Evolutionary conservation across 257 asterid genomes (phyloP), one percentile per base, ranked within the genome.

Genomic region (Nicotiana tomentosiformis): DNA sequence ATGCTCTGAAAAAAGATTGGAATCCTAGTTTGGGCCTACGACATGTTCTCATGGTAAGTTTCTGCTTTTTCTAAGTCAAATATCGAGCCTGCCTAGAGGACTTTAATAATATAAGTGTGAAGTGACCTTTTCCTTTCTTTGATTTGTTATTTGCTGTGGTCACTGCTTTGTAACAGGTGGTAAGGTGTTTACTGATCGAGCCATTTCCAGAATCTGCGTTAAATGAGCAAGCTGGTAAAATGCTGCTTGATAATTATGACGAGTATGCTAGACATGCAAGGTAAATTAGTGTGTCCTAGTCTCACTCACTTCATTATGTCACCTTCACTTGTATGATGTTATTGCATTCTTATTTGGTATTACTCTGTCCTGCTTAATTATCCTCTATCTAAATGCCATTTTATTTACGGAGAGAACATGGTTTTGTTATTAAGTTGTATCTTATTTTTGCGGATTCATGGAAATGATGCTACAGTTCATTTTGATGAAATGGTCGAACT

Each of bases 131-230:
- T 37, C 26, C 39, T 37, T 29, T 5, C 23, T 67, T 72, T 77
- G 29, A 33, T 80, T 15, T 49, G 68, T 79, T 66, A 17, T 33
- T 77, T 16, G 49, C 7, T 66, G 6, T 67, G 76, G 72, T 80
- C 70, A 30, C 76, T n/a, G 46, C 30, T 55, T 33, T 62, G 78
- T 57, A 80, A 87, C 87, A 96, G 98, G 99, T 96, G 86, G 92
- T 96, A 81, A 92, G 99, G 90, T 96, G 98, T 88, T 90, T 96
- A 87, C 83, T 96, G 85, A 94, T 96, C 60, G 99, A 96, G 84
- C 98, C 99, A 81, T 96, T 96, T 90, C 98, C 99, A 8, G 98
- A 96, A 89, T 96, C 99, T 30, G 98, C 99, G 20, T 85, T 96
- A 81, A 96, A 96, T 65, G 99, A 96, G 88, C 97, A 93, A 86